A percentile compares a stretch with the other conserved stretches of the same genome.
Evolutionary conservation across 306 rosid genomes (phyloP).

Genomic region (Cicer judaicum): DNA sequence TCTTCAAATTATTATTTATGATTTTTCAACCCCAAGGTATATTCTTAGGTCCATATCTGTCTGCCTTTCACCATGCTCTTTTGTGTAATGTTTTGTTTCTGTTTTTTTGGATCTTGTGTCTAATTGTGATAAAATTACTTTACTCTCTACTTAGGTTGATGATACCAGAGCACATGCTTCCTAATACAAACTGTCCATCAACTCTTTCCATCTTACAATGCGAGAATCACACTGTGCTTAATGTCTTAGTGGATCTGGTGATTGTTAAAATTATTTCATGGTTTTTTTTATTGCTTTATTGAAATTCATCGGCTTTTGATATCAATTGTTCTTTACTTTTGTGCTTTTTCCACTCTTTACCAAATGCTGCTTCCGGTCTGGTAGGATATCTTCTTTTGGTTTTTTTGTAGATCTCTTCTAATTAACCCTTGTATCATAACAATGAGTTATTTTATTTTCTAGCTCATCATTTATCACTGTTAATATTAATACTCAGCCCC

Average conservation of each 20-base stretch:
- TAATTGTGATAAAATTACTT: slow-evolving; percentile 36
- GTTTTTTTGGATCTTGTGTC: not conserved
- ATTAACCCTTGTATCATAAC: slow-evolving; percentile 6
- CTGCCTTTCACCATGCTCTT: not conserved
- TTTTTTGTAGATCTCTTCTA: not conserved
- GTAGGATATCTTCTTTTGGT: slow-evolving; percentile 9
- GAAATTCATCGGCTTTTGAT: not conserved
- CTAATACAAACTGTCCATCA: slow-evolving; percentile 79
- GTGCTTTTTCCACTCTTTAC: slow-evolving; percentile 6
- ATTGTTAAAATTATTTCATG: slow-evolving; percentile 25
- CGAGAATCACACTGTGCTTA: slow-evolving; percentile 72
- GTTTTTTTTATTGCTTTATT: slow-evolving; percentile 11
- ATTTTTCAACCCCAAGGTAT: slow-evolving; percentile 85
- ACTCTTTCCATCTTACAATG: slow-evolving; percentile 68
- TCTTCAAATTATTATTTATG: slow-evolving; percentile 81
- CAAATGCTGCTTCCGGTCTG: slow-evolving; percentile 6
- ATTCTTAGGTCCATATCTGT: slow-evolving; percentile 12
- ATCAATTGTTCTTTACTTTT: not conserved
- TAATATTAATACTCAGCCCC: slow-evolving; percentile 2
- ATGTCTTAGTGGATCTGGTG: slow-evolving; percentile 89
- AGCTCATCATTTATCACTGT: not conserved
- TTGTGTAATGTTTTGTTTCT: slow-evolving; percentile 8
- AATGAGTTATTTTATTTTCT: not conserved
- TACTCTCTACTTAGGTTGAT: slow-evolving; percentile 60
- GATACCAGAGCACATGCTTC: slow-evolving; percentile 83